phyloP scores from a whole-genome alignment of 2,329 filamentous ascomycete species.

The Penicillium janthinellum region DNA sequence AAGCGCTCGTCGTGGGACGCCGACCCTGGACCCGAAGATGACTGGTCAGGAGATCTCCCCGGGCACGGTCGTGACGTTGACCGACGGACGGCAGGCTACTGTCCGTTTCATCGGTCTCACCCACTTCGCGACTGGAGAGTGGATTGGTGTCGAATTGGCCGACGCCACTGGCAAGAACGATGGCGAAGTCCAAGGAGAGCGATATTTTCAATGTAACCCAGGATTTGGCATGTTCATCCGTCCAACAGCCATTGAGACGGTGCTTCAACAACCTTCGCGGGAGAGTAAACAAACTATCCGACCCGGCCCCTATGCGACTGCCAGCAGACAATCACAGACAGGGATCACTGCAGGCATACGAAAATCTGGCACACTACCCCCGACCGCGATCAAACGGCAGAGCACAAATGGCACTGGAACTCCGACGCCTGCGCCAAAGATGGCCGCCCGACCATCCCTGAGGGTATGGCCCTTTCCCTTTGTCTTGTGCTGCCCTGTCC shows the following conservation, averaged over 20 bases:
- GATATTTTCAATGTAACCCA: constrained; percentile 79
- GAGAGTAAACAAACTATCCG: constrained; percentile 43
- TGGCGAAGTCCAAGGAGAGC: constrained; percentile 81
- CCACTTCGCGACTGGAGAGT: constrained; percentile 77
- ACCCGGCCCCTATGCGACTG: constrained; percentile 33
- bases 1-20: constrained; percentile 16
- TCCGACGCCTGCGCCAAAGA: constrained; percentile 68
- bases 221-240: constrained; percentile 84
- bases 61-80: constrained; percentile 77
- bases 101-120: constrained; percentile 83
- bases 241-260: constrained; percentile 65
- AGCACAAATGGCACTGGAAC: constrained; percentile 69
- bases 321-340: constrained; percentile 21
- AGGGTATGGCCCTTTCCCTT: constrained; percentile 34
- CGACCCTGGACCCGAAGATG: constrained; percentile 18
- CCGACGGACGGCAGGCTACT: constrained; percentile 72
- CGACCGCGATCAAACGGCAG: constrained; percentile 62
- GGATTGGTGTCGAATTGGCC: constrained; percentile 87
- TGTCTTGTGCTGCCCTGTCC: neutral
- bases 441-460: constrained; percentile 38
- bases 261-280: constrained; percentile 42
- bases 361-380: constrained; percentile 53
- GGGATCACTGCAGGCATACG: constrained; percentile 35
- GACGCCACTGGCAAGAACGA: constrained; percentile 88
- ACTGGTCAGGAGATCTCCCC: constrained; percentile 37